Base-by-base conservation (phyloP, 1,284 basidiomycete genomes). In the Veloboletus limbatus region DNA sequence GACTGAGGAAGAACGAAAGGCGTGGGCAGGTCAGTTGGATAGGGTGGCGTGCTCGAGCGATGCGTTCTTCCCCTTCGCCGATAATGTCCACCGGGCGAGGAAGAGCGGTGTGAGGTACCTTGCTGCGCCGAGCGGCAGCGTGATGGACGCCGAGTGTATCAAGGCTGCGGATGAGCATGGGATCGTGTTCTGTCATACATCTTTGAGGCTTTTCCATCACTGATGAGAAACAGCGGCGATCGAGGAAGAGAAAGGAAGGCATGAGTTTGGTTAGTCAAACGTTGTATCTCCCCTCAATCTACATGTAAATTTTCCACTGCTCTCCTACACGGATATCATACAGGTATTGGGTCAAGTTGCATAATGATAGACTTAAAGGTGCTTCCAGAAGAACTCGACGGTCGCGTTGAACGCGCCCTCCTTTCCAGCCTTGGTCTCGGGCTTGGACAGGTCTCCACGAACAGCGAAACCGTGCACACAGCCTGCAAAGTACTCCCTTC, bases 61-160 rank as follows among this genome's bases (percentile, higher is more conserved):
- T 61, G 96, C 96, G 48, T 99, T 99, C 79, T 99, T 99, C 91
- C 96, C 96, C 31, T 99, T 99, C 84, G 84, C 94, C 8, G 97
- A 99, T 70, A 99, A 99, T 62, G 96, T 99, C 33, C 89, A 97
- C 69, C 78, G 96, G 47, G 92, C 92, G 41, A 79, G 83, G 66
- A 87, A 91, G 75, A 94, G 91, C 53, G 96, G 96, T 1, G 93
- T 92, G 40, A 82, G 74, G 63, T 98, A 96, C 70, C 79, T 99
- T 47, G 94, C 92, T 24, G 97, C 97, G 4, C 94, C 96, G 1
- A 87, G 88, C 45, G 96, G 96, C 44, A 95, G 91, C 57, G 94
- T 99, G 49, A 98, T 98, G 96, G 96, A 99, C 63, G 82, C 72
- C 40, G 93, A 94, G 67, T 95, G 95, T 63, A 85, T 97, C 73